phyloP scores from a whole-genome alignment of 202 grass and related monocot species.

The Zoysia matrella region DNA sequence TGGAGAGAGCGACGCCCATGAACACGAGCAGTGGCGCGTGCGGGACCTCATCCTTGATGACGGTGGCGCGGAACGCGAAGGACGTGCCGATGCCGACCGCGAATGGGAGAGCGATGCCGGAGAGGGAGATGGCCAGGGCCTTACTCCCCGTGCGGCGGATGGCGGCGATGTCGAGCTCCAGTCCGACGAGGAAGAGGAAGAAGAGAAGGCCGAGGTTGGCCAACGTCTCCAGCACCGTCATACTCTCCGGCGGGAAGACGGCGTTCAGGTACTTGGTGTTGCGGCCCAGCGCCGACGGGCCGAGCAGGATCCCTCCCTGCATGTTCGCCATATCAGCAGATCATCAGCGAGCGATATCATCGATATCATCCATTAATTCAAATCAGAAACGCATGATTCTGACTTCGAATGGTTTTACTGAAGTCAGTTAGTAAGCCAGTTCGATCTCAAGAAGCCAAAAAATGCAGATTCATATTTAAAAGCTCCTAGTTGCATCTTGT shows the following conservation, averaged over 20 bases:
- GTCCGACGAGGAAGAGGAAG: conserved; percentile 85
- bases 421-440: too few species aligned
- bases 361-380: too few species aligned
- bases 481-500: too few species aligned
- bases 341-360: too few species aligned
- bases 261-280: conserved; percentile 60
- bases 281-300: conserved; percentile 83
- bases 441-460: too few species aligned
- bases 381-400: too few species aligned
- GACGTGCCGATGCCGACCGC: conserved; percentile 78
- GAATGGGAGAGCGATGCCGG: conserved; percentile 75
- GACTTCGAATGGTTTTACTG: too few species aligned
- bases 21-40: conserved; percentile 75
- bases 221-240: conserved; percentile 77
- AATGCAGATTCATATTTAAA: too few species aligned
- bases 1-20: conserved; percentile 93
- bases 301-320: conserved; percentile 84
- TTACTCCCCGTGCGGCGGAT: conserved; percentile 75
- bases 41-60: conserved; percentile 48
- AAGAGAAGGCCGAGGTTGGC: conserved; percentile 78
- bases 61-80: conserved; percentile 58
- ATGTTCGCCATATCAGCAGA: not conserved
- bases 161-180: conserved; percentile 68
- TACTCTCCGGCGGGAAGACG: conserved; percentile 63
- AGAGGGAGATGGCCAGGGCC: conserved; percentile 62